A percentile compares a stretch with the other conserved stretches of the same genome.
Evolutionary conservation across 2,329 filamentous ascomycete species (phyloP).

Genomic region (Exserohilum rostratum): DNA sequence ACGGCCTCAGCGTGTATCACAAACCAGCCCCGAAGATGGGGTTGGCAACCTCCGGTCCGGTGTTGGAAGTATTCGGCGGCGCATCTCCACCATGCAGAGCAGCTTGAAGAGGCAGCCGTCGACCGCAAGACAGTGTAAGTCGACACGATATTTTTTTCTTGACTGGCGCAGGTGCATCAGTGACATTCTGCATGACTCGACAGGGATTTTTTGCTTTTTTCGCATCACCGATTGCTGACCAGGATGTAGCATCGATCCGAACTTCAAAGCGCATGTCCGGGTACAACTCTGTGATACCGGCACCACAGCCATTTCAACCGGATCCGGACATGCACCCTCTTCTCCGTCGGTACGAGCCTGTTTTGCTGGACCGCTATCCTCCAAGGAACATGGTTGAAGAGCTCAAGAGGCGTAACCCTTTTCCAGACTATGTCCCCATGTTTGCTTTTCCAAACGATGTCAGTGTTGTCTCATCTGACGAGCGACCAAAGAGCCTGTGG

Average conservation of each 20-base stretch:
- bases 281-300: constrained; percentile 97
- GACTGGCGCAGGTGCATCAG: background rate
- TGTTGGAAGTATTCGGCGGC: constrained; percentile 86
- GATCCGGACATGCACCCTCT: constrained; percentile 95
- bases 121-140: constrained; percentile 74
- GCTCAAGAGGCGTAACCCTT: constrained; percentile 76
- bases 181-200: constrained; percentile 2
- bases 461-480: constrained; percentile 92
- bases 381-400: constrained; percentile 83
- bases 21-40: constrained; percentile 60
- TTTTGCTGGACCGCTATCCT: constrained; percentile 93
- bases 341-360: constrained; percentile 91
- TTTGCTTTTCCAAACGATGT: constrained; percentile 99
- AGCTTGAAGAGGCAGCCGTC: constrained; percentile 88
- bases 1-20: constrained; percentile 75
- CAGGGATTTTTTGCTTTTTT: constrained; percentile 31
- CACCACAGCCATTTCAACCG: constrained; percentile 85
- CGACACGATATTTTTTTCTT: background rate
- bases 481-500: constrained; percentile 94
- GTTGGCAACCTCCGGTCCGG: constrained; percentile 61
- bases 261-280: constrained; percentile 91
- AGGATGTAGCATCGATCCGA: constrained; percentile 65
- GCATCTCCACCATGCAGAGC: constrained; percentile 91
- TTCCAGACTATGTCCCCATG: constrained; percentile 98
- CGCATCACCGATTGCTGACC: constrained; percentile 30